These are phyloP conservation scores for Globisporangium orthogonon DNA, from an alignment of 352 stramenopile species.

Conservation along the genomic window DNA sequence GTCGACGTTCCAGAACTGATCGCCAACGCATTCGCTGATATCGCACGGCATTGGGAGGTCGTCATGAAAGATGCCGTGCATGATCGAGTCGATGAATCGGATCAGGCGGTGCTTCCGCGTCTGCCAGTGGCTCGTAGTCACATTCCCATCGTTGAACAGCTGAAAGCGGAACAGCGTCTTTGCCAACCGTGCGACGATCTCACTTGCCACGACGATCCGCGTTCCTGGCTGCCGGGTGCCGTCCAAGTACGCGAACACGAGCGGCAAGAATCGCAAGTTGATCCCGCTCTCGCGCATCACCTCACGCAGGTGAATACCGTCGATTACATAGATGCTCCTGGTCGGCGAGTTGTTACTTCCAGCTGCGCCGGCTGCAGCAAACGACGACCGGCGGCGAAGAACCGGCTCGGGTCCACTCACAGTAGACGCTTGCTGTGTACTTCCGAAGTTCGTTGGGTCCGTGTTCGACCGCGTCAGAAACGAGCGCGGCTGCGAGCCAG, in stretches of 20 bases:
- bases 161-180: constrained; percentile 70
- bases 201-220: constrained; percentile 46
- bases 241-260: constrained; percentile 46
- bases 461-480: constrained; percentile 11
- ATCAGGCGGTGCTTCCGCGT: constrained; percentile 50
- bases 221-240: constrained; percentile 42
- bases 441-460: constrained; percentile 1
- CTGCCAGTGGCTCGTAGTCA: constrained; percentile 39
- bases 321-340: constrained; percentile 45
- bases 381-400: constrained; percentile 23
- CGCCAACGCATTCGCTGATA: constrained; percentile 33
- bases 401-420: not conserved
- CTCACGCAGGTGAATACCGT: constrained; percentile 53
- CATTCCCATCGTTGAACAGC: constrained; percentile 42
- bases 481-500: not conserved
- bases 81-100: constrained; percentile 63
- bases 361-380: constrained; percentile 29
- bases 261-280: constrained; percentile 63
- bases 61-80: constrained; percentile 54
- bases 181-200: constrained; percentile 65
- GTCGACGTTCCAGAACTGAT: constrained; percentile 76
- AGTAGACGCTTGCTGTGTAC: not conserved
- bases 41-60: constrained; percentile 23
- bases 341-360: constrained; percentile 12
- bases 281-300: constrained; percentile 54